Conservation (phyloP, 176 grass and related monocot species). For the Oryza meridionalis region DNA sequence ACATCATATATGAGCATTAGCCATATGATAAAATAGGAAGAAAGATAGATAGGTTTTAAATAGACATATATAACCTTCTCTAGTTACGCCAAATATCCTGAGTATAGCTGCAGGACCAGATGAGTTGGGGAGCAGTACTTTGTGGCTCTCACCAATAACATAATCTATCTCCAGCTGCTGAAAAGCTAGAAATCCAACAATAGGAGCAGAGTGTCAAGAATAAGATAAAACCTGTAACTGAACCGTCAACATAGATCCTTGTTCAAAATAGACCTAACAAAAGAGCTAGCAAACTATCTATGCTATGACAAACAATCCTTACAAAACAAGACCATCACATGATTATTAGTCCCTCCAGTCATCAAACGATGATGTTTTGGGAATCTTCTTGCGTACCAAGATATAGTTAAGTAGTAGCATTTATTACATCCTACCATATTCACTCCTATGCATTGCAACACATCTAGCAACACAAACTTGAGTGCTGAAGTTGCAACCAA, state of each 20-base stretch:
- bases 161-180: constrained; percentile 99
- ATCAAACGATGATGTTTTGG: background rate
- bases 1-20: constrained; percentile 29
- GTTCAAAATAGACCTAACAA: constrained; percentile 27
- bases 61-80: constrained; percentile 66
- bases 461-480: background rate
- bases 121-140: constrained; percentile 71
- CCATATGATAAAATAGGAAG: constrained; percentile 6
- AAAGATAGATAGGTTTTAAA: background rate
- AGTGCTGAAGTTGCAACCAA: background rate
- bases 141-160: constrained; percentile 86
- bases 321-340: constrained; percentile 2
- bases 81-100: constrained; percentile 93
- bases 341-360: background rate
- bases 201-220: constrained; percentile 19
- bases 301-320: constrained; percentile 14
- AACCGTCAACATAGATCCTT: constrained; percentile 5
- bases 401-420: background rate
- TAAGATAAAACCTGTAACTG: constrained; percentile 15
- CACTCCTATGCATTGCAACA: background rate
- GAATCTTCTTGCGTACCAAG: background rate
- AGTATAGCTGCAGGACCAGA: constrained; percentile 91
- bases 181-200: constrained; percentile 66
- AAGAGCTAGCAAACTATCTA: background rate
- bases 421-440: no score